Base-by-base conservation (phyloP, 768 basidiomycete genomes). In the Tylopilus subfusipes region DNA sequence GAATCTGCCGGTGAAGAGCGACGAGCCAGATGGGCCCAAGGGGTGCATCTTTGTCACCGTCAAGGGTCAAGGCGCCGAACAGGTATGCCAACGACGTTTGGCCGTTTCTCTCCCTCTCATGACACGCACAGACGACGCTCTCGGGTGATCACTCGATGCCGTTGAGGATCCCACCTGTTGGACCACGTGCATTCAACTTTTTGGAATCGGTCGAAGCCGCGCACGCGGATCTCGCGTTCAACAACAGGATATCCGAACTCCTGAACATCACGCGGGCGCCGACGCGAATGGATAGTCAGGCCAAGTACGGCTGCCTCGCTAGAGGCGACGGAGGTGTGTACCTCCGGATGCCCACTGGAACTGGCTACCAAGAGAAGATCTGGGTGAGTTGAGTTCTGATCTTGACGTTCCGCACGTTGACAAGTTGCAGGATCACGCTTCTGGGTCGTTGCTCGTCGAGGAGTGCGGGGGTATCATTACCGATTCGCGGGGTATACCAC, bases 201-300 rank as follows among this genome's bases (percentile, higher is more conserved):
- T 83, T 98, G 58, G 94, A 98, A 74, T 93, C 90, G 4, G 90
- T 96, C 42, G 96, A 99, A 67, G 83, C 89, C 4, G 87, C 85
- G 0, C 97, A 99, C 67, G 87, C 91, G 1, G 89, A 93, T n/a
- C 90, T 94, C 56, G 82, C 84, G 3, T 88, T 93, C 70, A 93
- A 88, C 65, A 82, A 82, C 31, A 78, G 78, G 21, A 86, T 98
- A 33, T 84, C 89, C 0, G 64, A 78, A 30, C 61, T 85, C 5
- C 75, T 98, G 24, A 79, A 79, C 2, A 79, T 97, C 51, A 83
- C 83, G 18, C 74, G 80, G 2, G 67, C 79, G 0, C 85, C 90
- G 10, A 76, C 84, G 16, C 78, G 92, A 19, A 97, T 98, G 94
- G 96, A 98, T 68, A 91, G 88, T 67, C 95, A 98, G 70, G 93